Evolutionary conservation across 163 green algal species (phyloP).

Genomic region (Chlorella variabilis): DNA sequence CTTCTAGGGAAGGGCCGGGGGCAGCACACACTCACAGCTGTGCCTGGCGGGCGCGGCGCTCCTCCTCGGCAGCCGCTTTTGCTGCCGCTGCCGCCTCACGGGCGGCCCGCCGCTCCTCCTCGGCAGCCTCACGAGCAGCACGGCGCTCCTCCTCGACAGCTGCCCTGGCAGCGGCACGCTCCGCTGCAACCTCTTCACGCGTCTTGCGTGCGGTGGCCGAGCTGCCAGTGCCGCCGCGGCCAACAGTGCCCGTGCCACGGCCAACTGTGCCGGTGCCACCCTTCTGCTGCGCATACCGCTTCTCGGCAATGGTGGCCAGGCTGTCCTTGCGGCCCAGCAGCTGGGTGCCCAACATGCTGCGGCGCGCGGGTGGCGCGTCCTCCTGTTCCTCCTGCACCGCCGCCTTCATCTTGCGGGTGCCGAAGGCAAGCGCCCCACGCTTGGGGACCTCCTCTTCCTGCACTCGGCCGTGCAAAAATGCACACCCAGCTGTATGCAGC

Average conservation of each 20-base stretch:
- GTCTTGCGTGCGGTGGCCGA: conserved; percentile 12
- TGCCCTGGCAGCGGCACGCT: conserved; percentile 1
- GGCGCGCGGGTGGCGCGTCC: background rate
- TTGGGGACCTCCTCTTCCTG: conserved; percentile 20
- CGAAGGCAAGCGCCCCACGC: background rate
- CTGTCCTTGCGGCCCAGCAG: conserved; percentile 24
- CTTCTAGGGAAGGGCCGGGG: too few species aligned
- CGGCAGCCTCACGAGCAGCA: conserved; percentile 1
- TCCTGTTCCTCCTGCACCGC: conserved; percentile 13
- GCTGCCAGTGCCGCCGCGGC: background rate
- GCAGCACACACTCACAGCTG: conserved; percentile 31
- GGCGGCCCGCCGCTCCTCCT: conserved; percentile 19
- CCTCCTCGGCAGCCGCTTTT: conserved; percentile 29
- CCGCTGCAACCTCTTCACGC: conserved; percentile 22
- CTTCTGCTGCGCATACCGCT: conserved; percentile 27
- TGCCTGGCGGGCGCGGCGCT: conserved; percentile 4
- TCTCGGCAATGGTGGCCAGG: conserved; percentile 38
- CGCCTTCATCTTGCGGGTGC: conserved; percentile 19
- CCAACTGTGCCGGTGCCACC: background rate
- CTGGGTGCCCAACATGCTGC: background rate
- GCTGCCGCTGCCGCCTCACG: background rate
- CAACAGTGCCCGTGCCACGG: background rate
- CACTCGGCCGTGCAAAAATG: too few species aligned
- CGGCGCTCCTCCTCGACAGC: conserved; percentile 31
- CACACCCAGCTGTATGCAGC: background rate